Base-by-base conservation (phyloP, 208 protist genomes). In the Naegleria lovaniensis region DNA sequence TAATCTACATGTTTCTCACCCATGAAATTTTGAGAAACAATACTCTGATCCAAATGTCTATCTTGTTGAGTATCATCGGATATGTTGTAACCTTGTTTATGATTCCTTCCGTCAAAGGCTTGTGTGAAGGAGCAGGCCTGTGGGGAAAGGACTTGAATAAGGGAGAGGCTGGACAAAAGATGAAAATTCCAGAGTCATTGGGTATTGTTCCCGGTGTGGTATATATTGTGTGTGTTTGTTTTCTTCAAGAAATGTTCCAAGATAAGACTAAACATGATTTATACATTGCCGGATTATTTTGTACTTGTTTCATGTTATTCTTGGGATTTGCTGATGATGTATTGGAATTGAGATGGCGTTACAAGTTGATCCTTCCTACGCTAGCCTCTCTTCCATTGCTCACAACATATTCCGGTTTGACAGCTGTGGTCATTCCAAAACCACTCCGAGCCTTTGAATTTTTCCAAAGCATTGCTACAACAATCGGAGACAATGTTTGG, bases 241-340 rank as follows among this genome's bases (percentile, higher is more conserved):
- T 90, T 91, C 48, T 91, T 83, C 88, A 90, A 92, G 85, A 90
- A 92, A n/a, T 79, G 59, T 22, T 75, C 4, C 36, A 43, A 38
- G 9, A 83, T 92, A 39, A 83, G 5, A 51, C 90, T 55, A 25
- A 96, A 93, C 90, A 96, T 16, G 93, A 90, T 41, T 89, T 95
- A 91, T 94, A 95, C 91, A 95, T 97, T 94, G 97, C 97, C 4
- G 96, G 96, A 0, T 92, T 99, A 51, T 96, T 97, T 40, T 97
- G 97, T 25, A 99, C 99, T 92, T 97, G 95, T 51, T 97, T 99
- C 39, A 99, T 99, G 97, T 95, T 99, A 52, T 95, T 99, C 59
- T 93, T 99, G 38, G 99, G 99, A 83, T 99, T 99, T 92, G 98
- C 98, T 19, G 99, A 99, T 94, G 99, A 99, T 94, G 98, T 99